phyloP scores from a whole-genome alignment of 352 stramenopile genomes.

The Phytophthora pini region DNA sequence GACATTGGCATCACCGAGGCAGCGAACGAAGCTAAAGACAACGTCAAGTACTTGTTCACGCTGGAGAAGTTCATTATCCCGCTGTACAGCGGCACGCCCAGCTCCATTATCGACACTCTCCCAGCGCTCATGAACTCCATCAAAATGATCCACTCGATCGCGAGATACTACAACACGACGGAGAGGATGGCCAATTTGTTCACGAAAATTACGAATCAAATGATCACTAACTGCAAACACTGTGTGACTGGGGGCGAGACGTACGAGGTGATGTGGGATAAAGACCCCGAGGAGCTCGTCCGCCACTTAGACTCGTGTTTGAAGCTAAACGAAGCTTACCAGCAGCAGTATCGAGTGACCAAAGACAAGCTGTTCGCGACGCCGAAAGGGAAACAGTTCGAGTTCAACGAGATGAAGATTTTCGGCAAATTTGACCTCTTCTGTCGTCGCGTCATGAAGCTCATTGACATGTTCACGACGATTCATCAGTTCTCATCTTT shows the following conservation, averaged over 20 bases:
- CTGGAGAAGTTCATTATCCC: conserved; percentile 96
- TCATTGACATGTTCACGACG: conserved; percentile 99
- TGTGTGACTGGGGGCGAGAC: conserved; percentile 90
- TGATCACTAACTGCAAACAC: conserved; percentile 98
- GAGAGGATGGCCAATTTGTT: conserved; percentile 98
- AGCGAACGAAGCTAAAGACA: conserved; percentile 99
- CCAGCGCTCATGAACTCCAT: conserved; percentile 99
- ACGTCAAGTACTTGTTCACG: conserved; percentile 99
- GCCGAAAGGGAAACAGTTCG: conserved; percentile 98
- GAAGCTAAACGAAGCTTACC: conserved; percentile 98
- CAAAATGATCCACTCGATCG: conserved; percentile 99
- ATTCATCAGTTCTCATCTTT: conserved; percentile 97
- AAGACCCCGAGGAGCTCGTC: conserved; percentile 95
- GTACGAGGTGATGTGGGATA: conserved; percentile 94
- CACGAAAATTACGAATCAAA: conserved; percentile 98
- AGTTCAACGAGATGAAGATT: conserved; percentile 99
- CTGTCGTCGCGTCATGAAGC: conserved; percentile 96
- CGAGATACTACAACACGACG: conserved; percentile 98
- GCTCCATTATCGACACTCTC: conserved; percentile 98
- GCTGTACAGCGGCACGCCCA: conserved; percentile 92
- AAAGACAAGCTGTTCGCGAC: conserved; percentile 97
- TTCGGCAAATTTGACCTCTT: conserved; percentile 99
- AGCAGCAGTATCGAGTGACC: conserved; percentile 98
- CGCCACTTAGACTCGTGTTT: conserved; percentile 95
- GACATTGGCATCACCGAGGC: conserved; percentile 98